Conservation (phyloP, 176 grass and related monocot species). For the Bothriochloa decipiens region DNA sequence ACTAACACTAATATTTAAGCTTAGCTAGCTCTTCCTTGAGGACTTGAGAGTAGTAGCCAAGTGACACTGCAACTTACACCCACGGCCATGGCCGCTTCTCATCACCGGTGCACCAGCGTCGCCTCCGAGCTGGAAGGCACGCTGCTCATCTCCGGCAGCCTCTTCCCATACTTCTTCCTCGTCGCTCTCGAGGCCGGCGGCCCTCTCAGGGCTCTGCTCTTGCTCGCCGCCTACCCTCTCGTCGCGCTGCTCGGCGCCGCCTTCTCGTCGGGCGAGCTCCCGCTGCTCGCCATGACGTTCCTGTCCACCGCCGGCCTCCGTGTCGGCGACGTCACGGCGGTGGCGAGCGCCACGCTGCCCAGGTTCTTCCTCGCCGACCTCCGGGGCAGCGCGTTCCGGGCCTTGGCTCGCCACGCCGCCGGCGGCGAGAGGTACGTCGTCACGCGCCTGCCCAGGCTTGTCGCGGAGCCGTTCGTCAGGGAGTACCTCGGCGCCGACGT, state of each 20-base stretch:
- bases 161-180: conserved; percentile 76
- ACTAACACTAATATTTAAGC: conserved; percentile 11
- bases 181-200: conserved; percentile 66
- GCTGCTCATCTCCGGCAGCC: conserved; percentile 51
- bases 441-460: conserved; percentile 47
- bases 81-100: background rate
- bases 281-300: conserved; percentile 57
- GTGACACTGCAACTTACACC: background rate
- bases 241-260: conserved; percentile 32
- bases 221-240: conserved; percentile 53
- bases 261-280: background rate
- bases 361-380: conserved; percentile 68
- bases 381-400: conserved; percentile 16
- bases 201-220: conserved; percentile 31
- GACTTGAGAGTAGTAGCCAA: too few relatives aligned
- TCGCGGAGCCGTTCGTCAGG: conserved; percentile 66
- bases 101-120: conserved; percentile 30
- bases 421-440: conserved; percentile 40
- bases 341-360: conserved; percentile 49
- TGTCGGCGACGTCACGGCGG: conserved; percentile 37
- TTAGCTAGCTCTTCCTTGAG: background rate
- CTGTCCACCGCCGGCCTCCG: conserved; percentile 50
- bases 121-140: conserved; percentile 57
- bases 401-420: conserved; percentile 2
- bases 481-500: conserved; percentile 48